These are phyloP conservation scores for Phytophthora pluvialis DNA, from an alignment of 352 stramenopile species.

Conservation along the genomic window DNA sequence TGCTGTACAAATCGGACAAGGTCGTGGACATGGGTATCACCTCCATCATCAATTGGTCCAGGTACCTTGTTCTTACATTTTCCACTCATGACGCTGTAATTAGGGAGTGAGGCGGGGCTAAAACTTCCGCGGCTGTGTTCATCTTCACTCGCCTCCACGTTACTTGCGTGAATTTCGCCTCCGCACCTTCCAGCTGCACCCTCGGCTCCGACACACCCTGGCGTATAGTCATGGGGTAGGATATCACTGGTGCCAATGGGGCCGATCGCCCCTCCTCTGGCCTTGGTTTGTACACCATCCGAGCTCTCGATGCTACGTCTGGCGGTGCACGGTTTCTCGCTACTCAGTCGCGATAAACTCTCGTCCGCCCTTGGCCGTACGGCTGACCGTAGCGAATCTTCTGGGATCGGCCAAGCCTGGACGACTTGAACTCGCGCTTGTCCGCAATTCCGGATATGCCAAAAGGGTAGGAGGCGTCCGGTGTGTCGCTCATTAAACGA, in stretches of 20 bases:
- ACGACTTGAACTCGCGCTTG: too few relatives aligned
- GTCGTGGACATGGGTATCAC: not conserved
- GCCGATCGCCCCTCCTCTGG: constrained; percentile 1
- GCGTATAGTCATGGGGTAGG: not conserved
- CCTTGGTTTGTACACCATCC: not conserved
- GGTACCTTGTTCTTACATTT: not conserved
- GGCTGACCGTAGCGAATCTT: too few relatives aligned
- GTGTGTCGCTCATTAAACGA: too few relatives aligned
- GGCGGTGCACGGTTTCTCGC: not conserved
- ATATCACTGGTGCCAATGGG: not conserved
- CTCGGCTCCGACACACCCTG: not conserved
- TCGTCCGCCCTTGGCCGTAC: not conserved
- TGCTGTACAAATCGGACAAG: not conserved
- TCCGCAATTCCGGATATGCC: too few relatives aligned
- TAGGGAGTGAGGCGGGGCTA: not conserved
- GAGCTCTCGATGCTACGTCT: not conserved
- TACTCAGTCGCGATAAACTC: not conserved
- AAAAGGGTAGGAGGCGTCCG: too few relatives aligned
- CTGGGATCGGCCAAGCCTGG: too few relatives aligned
- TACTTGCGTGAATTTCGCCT: not conserved
- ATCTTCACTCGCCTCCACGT: not conserved
- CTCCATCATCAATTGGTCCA: not conserved
- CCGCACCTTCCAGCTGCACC: not conserved
- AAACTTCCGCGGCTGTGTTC: not conserved
- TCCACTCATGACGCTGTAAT: too few relatives aligned